These are phyloP conservation scores for Sambucus nigra DNA, from an alignment of 129 eudicot genomes.

Conservation along the genomic window DNA sequence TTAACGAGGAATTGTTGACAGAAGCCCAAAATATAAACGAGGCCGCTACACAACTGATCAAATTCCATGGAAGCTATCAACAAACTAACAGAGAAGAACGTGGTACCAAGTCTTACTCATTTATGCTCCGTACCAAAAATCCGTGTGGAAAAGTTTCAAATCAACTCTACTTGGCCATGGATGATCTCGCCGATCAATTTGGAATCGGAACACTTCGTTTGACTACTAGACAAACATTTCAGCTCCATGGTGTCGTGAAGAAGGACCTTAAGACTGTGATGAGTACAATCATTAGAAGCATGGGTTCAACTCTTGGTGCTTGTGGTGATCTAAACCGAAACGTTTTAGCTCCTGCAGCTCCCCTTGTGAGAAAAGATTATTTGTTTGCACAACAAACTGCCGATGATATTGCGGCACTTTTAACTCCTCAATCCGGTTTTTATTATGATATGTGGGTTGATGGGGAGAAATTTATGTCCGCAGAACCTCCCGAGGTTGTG, in stretches of 20 bases:
- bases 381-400: conserved; percentile 94
- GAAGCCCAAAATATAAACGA: conserved; percentile 91
- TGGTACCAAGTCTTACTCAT: conserved; percentile 73
- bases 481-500: conserved; percentile 90
- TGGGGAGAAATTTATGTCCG: conserved; percentile 84
- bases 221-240: conserved; percentile 95
- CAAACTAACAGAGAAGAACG: conserved; percentile 79
- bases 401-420: conserved; percentile 81
- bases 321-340: conserved; percentile 98
- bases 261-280: conserved; percentile 92
- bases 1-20: conserved; percentile 77
- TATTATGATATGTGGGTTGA: conserved; percentile 99
- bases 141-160: conserved; percentile 98
- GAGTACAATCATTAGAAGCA: conserved; percentile 71
- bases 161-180: conserved; percentile 88
- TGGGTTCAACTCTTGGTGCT: conserved; percentile 99
- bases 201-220: conserved; percentile 91
- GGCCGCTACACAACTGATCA: conserved; percentile 86
- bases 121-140: conserved; percentile 98
- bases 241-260: conserved; percentile 93
- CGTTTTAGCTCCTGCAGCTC: conserved; percentile 98
- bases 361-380: conserved; percentile 71
- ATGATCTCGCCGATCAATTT: conserved; percentile 91
- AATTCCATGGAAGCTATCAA: conserved; percentile 98
- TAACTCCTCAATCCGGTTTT: conserved; percentile 98